Conservation (phyloP, 2,329 filamentous ascomycete genomes). For the Botryotinia narcissicola region DNA sequence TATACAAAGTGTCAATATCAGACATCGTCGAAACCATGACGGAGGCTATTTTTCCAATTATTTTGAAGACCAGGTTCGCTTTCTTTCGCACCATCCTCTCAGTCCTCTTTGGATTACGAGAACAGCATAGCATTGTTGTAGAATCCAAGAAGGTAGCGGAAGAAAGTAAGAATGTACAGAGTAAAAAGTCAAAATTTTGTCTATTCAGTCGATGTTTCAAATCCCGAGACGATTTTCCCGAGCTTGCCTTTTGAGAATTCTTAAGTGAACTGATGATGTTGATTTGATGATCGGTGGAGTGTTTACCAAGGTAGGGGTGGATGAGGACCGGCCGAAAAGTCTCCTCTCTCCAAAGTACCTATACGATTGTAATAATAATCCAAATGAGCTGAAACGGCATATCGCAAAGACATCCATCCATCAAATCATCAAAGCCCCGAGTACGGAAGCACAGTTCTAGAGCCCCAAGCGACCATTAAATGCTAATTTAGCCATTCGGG, state of each 20-base stretch:
- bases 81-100: not conserved
- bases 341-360: not conserved
- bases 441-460: constrained; percentile 4
- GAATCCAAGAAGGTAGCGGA: not conserved
- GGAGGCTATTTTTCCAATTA: not conserved
- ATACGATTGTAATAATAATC: not conserved
- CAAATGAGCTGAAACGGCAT: not conserved
- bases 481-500: not conserved
- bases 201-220: not conserved
- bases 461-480: not conserved
- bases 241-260: not conserved
- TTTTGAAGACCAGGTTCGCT: not conserved
- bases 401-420: not conserved
- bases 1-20: not conserved
- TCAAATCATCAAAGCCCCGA: constrained; percentile 8
- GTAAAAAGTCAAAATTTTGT: not conserved
- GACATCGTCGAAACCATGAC: not conserved
- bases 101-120: not conserved
- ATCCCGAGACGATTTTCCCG: not conserved
- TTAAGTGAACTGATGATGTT: not conserved
- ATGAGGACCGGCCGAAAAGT: not conserved
- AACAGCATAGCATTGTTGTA: not conserved
- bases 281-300: not conserved
- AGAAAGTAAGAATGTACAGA: not conserved
- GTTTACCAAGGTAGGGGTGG: not conserved